These are phyloP conservation scores for Cryptococcus sp. DNA, from an alignment of 1,284 basidiomycete genomes.

Conservation along the genomic window DNA sequence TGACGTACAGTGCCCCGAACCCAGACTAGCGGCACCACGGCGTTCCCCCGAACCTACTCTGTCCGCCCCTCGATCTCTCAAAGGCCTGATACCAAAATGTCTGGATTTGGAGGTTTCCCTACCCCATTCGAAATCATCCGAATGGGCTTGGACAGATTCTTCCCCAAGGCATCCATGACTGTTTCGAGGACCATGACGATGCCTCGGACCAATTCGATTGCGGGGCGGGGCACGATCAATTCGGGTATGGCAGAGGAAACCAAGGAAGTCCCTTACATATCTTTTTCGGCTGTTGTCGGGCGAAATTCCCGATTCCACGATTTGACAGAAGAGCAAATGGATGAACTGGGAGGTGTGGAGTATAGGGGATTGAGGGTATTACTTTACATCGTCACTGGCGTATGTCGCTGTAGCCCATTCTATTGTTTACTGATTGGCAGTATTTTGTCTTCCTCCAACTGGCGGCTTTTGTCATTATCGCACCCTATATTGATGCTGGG, in stretches of 20 bases:
- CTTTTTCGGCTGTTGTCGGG: constrained; percentile 77
- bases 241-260: constrained; percentile 42
- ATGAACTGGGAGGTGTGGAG: constrained; percentile 91
- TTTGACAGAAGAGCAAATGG: constrained; percentile 74
- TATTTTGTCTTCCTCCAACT: constrained; percentile 70
- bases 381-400: constrained; percentile 67
- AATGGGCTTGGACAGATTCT: constrained; percentile 53
- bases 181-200: constrained; percentile 67
- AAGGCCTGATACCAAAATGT: constrained; percentile 20
- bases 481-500: constrained; percentile 70
- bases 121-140: constrained; percentile 64
- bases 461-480: constrained; percentile 64
- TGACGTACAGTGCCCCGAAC: constrained; percentile 1
- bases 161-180: constrained; percentile 57
- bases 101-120: constrained; percentile 81
- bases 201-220: constrained; percentile 63
- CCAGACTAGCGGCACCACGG: constrained; percentile 4
- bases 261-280: constrained; percentile 69
- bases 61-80: constrained; percentile 44
- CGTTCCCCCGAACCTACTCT: constrained; percentile 44
- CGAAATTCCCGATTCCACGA: constrained; percentile 82
- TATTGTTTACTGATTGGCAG: constrained; percentile 47
- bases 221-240: constrained; percentile 41
- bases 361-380: constrained; percentile 80
- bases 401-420: constrained; percentile 37